Evolutionary conservation across 176 grass and related monocot species (phyloP), one percentile per base, ranked within the genome.

Genomic region (Metroxylon sagu): DNA sequence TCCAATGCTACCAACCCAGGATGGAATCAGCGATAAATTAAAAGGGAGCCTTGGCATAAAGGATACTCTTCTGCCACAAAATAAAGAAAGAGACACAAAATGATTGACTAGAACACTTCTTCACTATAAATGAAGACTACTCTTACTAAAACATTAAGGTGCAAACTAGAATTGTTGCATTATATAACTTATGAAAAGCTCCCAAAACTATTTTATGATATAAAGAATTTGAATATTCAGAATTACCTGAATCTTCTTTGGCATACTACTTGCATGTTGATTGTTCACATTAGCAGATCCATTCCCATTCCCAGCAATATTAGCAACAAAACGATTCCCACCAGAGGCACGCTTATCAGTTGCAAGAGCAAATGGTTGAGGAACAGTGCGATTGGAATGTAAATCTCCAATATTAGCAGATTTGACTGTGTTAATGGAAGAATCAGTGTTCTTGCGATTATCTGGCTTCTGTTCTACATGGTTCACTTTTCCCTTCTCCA

Each of bases 351-450:
- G 78, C 48, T 75, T 90, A 79, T 90, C 81, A 56, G 66, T 72
- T 72, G 83, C 69, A 54, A 77, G 69, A 64, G 69, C 18, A n/a
- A 84, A 97, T 57, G 84, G 69, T 50, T 87, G 81, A 75, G 75
- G 72, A 71, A 77, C 57, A 54, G 53, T 82, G 52, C 53, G 68
- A 27, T 76, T 73, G 55, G 85, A 74, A 16, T 43, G 76, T 68
- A 62, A 54, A 18, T 73, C 58, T 68, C 77, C 60, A 79, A 75
- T 52, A 60, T 79, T 73, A 53, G 54, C 66, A 78, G 61, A 65
- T 62, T 83, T 78, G 73, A 29, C 56, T 76, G 65, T 74, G 57
- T 58, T 18, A 63, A 69, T 60, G 35, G 35, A 10, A 43, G 35
- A 43, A 43, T 43, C 35, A 43, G 8, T 43, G 8, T 76, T 64